phyloP scores from a whole-genome alignment of 129 eudicot species.

The Helichrysum umbraculigerum region DNA sequence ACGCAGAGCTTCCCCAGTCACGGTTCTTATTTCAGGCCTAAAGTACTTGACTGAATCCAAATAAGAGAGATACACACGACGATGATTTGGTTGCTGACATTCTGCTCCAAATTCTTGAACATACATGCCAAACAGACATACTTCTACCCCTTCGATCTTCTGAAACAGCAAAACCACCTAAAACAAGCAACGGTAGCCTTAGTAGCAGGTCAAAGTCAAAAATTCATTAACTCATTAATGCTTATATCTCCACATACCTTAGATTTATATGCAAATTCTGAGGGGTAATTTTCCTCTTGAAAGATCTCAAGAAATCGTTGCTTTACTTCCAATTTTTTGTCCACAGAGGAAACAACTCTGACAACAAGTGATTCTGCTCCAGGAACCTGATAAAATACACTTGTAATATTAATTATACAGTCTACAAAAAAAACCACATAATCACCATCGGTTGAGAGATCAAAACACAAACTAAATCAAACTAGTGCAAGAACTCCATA shows the following conservation, averaged over 20 bases:
- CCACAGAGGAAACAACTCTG: conserved; percentile 94
- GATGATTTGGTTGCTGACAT: conserved; percentile 91
- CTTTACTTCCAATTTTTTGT: conserved; percentile 93
- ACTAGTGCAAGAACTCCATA: background rate
- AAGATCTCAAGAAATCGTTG: conserved; percentile 86
- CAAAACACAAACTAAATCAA: background rate
- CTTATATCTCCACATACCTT: conserved; percentile 52
- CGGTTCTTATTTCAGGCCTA: conserved; percentile 86
- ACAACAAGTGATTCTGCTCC: conserved; percentile 95
- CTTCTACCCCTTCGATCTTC: conserved; percentile 99
- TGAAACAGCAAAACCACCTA: conserved; percentile 93
- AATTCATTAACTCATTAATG: background rate
- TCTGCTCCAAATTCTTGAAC: conserved; percentile 99
- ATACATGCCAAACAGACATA: conserved; percentile 98
- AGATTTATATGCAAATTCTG: conserved; percentile 88
- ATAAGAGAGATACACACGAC: conserved; percentile 94
- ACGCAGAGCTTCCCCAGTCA: conserved; percentile 94
- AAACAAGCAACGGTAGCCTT: conserved; percentile 21
- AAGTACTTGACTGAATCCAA: conserved; percentile 96
- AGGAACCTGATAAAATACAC: conserved; percentile 62
- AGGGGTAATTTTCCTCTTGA: conserved; percentile 83
- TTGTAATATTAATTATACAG: background rate
- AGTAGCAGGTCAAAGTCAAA: conserved; percentile 7
- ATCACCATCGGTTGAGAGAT: background rate
- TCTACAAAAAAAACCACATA: background rate